A percentile compares a stretch with the other conserved stretches of the same genome.
Evolutionary conservation across 306 rosid genomes (phyloP).

Genomic region (Hippophae gyantsensis): DNA sequence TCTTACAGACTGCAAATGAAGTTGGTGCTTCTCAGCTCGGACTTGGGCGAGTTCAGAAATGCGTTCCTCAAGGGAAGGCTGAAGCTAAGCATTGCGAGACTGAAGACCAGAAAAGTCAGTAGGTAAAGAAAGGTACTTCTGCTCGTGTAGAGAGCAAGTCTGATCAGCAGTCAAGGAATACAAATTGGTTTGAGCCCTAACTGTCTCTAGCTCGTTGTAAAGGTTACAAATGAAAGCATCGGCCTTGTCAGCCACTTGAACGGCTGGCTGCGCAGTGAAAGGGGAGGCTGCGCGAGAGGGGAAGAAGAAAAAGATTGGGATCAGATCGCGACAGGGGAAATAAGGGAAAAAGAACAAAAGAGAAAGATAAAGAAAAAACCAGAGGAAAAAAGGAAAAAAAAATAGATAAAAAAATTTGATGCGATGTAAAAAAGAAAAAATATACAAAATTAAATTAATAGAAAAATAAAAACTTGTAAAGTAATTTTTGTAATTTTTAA

Average conservation of each 20-base stretch:
- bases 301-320: too few relatives aligned
- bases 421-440: too few relatives aligned
- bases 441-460: too few relatives aligned
- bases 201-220: constrained; percentile 62
- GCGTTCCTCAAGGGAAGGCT: constrained; percentile 48
- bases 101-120: constrained; percentile 75
- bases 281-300: too few relatives aligned
- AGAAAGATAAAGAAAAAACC: too few relatives aligned
- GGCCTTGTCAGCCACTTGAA: constrained; percentile 57
- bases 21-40: constrained; percentile 52
- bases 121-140: constrained; percentile 67
- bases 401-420: too few relatives aligned
- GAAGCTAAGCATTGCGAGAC: constrained; percentile 47
- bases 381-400: too few relatives aligned
- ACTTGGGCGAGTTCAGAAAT: constrained; percentile 44
- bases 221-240: constrained; percentile 70
- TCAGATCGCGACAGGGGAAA: too few relatives aligned
- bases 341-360: too few relatives aligned
- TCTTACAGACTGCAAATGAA: constrained; percentile 47
- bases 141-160: constrained; percentile 85
- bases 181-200: constrained; percentile 68
- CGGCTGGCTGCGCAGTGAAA: not conserved
- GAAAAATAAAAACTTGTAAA: too few relatives aligned
- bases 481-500: too few relatives aligned
- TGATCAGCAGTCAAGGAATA: constrained; percentile 85